Evolutionary conservation across 2,329 filamentous ascomycete genomes (phyloP), one percentile per base, ranked within the genome.

Genomic region (Botrytis galanthina): DNA sequence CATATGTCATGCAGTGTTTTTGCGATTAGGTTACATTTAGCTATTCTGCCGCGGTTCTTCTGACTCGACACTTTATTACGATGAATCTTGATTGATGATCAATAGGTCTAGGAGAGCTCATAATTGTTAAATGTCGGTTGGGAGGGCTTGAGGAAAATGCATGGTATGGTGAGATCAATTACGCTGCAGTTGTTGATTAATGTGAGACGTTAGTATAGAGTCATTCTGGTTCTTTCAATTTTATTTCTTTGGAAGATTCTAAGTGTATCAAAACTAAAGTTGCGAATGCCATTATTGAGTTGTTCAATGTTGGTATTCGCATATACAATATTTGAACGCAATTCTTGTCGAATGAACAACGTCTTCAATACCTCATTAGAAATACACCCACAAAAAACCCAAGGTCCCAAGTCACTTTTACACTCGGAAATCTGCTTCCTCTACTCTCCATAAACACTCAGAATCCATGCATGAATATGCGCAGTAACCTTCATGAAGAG

Each of bases 401-500:
- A 54, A 54, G 10, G 26, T 54, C 14, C 35, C 20, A 18, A 14
- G 2, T 59, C 54, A 59, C 54, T 32, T 7, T 32, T 59, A 20
- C 14, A 20, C n/a, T 18, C 29, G 1, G 32, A 29, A 4, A 54
- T n/a, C 20, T 54, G 9, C 48, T 16, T 16, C 14, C 5, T 54
- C 26, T 8, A 54, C 5, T n/a, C 12, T 16, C n/a, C 12, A n/a
- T 54, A 16, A 5, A 7, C 12, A 16, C 0, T 54, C 9, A 7
- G 16, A n/a, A 6, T 6, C 12, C 26, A 54, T 16, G 26, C 5
- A 35, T 3, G 35, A n/a, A 16, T 4, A 76, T 78, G 77, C 76
- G 78, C 73, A 77, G 77, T 42, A 78, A 77, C 73, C 73, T 79
- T 16, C 77, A 79, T 68, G 64, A 73, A 51, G 76, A 67, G 68